These are phyloP conservation scores for Scleroderma bovista DNA, from an alignment of 768 basidiomycete species.

Conservation along the genomic window DNA sequence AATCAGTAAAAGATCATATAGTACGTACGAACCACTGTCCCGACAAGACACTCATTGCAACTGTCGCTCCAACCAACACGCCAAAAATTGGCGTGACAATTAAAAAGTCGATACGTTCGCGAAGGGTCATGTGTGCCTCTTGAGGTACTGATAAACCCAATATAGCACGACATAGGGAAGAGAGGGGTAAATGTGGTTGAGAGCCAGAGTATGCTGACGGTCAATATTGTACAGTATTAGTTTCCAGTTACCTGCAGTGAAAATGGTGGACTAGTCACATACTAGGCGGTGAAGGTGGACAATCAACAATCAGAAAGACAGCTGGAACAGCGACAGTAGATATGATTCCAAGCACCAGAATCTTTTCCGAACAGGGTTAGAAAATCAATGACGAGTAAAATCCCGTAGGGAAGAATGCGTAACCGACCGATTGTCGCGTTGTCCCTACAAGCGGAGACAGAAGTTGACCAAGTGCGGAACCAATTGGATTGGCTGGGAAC, in stretches of 20 bases:
- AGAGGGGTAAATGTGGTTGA: conserved; percentile 47
- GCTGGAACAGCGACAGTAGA: conserved; percentile 57
- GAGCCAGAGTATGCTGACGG: conserved; percentile 62
- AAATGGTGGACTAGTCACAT: conserved; percentile 1
- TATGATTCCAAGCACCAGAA: conserved; percentile 67
- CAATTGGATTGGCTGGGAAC: conserved; percentile 61
- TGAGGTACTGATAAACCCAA: conserved; percentile 35
- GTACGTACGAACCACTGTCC: conserved; percentile 59
- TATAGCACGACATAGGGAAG: conserved; percentile 50
- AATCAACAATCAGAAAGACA: conserved; percentile 50
- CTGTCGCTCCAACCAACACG: conserved; percentile 57
- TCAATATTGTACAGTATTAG: background rate
- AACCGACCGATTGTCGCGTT: conserved; percentile 53
- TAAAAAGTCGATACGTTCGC: conserved; percentile 67
- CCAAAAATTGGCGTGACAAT: conserved; percentile 60
- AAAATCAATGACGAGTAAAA: background rate
- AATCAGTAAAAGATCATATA: background rate
- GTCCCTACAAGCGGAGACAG: conserved; percentile 57
- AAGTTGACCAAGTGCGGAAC: conserved; percentile 70
- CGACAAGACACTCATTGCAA: conserved; percentile 60
- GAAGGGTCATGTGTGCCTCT: conserved; percentile 52
- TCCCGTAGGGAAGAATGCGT: background rate
- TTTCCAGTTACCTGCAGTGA: too few species aligned
- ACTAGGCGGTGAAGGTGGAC: conserved; percentile 81
- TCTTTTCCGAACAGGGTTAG: conserved; percentile 36